Percentiles rank a stretch among this genome's conserved stretches.
Conservation (phyloP, 495 filamentous ascomycete species). For the Margaritispora aquatica region DNA sequence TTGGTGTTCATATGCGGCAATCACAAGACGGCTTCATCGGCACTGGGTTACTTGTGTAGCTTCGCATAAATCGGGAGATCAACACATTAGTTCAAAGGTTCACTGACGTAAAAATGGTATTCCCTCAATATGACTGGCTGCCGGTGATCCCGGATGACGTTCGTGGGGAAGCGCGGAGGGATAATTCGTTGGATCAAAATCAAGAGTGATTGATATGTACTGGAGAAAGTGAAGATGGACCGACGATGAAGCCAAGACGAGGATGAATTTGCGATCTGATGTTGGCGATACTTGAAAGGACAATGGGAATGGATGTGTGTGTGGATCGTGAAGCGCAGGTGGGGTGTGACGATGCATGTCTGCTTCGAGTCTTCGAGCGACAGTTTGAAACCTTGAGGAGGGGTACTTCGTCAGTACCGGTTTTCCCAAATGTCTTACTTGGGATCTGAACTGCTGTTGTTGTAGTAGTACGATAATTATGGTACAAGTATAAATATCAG, state of each 20-base stretch:
- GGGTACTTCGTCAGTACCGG: no score
- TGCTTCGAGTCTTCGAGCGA: no score
- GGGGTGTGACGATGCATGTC: no score
- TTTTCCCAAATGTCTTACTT: no score
- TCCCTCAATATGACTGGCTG: background rate
- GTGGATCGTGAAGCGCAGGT: no score
- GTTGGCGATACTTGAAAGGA: no score
- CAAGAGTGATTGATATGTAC: background rate
- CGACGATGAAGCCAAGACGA: background rate
- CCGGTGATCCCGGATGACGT: background rate
- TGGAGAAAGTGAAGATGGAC: constrained; percentile 3
- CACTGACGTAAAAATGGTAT: background rate
- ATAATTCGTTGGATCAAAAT: background rate
- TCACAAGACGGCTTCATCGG: background rate
- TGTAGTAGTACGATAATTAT: no score
- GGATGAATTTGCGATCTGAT: constrained; percentile 7
- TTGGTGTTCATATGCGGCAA: background rate
- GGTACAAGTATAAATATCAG: no score
- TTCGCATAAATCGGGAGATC: background rate
- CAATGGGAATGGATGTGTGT: background rate
- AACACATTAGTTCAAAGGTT: background rate
- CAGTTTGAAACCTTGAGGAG: no score
- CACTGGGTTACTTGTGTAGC: background rate
- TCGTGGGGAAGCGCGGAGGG: background rate
- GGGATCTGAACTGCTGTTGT: no score